phyloP scores from a whole-genome alignment of 306 rosid species.

The Trifolium dubium region DNA sequence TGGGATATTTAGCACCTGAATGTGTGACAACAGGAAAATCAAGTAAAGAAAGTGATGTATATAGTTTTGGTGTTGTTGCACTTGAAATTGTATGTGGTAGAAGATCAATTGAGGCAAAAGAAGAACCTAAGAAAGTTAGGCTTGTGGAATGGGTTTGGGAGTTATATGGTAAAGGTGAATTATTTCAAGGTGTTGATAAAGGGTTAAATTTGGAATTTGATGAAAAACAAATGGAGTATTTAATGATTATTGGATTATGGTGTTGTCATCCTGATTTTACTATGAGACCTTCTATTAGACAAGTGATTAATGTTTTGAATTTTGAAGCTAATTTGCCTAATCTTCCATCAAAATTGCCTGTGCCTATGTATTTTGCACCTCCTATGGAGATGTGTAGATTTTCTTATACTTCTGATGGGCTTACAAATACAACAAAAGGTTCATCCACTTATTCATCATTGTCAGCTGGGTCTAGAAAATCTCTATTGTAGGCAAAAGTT shows the following conservation, averaged over 20 bases:
- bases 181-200: constrained; percentile 61
- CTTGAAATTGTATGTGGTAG: constrained; percentile 78
- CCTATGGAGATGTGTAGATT: constrained; percentile 51
- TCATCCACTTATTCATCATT: constrained; percentile 54
- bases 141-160: constrained; percentile 80
- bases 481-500: constrained; percentile 44
- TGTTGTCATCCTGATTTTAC: constrained; percentile 51
- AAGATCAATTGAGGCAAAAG: constrained; percentile 59
- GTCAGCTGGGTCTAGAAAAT: constrained; percentile 57
- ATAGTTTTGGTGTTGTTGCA: constrained; percentile 77
- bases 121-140: constrained; percentile 53
- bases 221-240: constrained; percentile 52
- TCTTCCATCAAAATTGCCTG: constrained; percentile 66
- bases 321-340: constrained; percentile 58
- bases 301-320: constrained; percentile 65
- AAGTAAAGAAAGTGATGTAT: constrained; percentile 73
- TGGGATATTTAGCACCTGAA: constrained; percentile 79
- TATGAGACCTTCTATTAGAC: constrained; percentile 65
- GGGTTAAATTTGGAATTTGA: constrained; percentile 50
- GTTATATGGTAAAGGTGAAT: constrained; percentile 62
- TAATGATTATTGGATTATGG: constrained; percentile 72
- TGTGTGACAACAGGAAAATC: constrained; percentile 75
- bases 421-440: constrained; percentile 43
- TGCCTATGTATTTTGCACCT: constrained; percentile 69
- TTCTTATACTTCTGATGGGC: constrained; percentile 50